A percentile compares a stretch with the other conserved stretches of the same genome.
Conservation (phyloP, 768 basidiomycete genomes). For the Pisolithus albus region DNA sequence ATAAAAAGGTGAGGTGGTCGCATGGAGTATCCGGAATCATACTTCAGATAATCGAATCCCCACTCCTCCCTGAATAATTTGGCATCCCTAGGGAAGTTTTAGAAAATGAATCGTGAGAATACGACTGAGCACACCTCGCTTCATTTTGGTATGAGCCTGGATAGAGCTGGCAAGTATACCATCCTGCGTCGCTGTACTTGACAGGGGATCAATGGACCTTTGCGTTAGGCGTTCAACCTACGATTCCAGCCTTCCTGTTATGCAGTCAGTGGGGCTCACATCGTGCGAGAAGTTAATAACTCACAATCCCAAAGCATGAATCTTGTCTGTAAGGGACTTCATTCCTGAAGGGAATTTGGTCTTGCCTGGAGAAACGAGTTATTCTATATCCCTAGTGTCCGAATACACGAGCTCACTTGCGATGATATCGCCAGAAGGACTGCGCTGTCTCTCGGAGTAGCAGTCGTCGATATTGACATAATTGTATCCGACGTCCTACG, state of each 20-base stretch:
- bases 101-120: background rate
- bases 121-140: conserved; percentile 33
- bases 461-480: conserved; percentile 62
- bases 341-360: conserved; percentile 53
- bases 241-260: conserved; percentile 54
- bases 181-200: conserved; percentile 62
- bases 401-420: conserved; percentile 32
- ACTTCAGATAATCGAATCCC: conserved; percentile 66
- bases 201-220: background rate
- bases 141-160: conserved; percentile 64
- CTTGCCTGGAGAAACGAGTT: conserved; percentile 30
- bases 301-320: conserved; percentile 53
- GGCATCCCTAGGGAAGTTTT: conserved; percentile 37
- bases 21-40: conserved; percentile 10
- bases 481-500: conserved; percentile 52
- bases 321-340: conserved; percentile 46
- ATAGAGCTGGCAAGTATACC: conserved; percentile 60
- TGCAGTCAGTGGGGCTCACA: background rate
- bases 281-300: conserved; percentile 13
- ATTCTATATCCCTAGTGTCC: background rate
- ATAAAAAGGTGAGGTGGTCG: background rate
- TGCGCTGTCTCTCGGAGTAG: conserved; percentile 54
- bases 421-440: conserved; percentile 45
- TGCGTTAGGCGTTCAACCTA: conserved; percentile 22
- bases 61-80: conserved; percentile 54